Percentiles rank a stretch among this genome's conserved stretches.
These are phyloP conservation scores for Chaetoceros tenuissimus DNA, from an alignment of 108 stramenopile genomes.

Conservation along the genomic window DNA sequence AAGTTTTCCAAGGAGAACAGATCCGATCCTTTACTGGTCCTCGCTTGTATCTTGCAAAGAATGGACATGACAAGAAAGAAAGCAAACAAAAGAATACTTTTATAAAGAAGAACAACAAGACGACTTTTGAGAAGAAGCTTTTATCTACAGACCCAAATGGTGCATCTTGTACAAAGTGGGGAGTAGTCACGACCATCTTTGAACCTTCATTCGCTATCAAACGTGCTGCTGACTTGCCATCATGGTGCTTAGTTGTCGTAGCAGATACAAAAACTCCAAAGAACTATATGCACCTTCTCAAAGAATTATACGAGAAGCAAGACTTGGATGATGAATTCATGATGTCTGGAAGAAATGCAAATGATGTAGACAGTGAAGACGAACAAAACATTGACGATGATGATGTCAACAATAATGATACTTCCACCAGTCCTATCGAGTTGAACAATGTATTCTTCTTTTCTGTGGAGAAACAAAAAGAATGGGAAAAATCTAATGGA, in stretches of 20 bases:
- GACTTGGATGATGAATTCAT: constrained; percentile 2
- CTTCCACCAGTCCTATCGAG: no score
- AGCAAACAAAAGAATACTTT: no score
- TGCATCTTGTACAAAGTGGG: no score
- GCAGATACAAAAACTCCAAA: constrained; percentile 33
- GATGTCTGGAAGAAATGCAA: neutral
- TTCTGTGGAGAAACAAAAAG: constrained; percentile 6
- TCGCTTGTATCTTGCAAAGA: no score
- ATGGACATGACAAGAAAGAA: no score
- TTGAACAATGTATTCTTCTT: constrained; percentile 8
- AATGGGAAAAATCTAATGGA: no score
- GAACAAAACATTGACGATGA: neutral
- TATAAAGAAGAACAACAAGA: no score
- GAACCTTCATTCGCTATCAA: constrained; percentile 25
- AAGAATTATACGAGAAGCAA: neutral
- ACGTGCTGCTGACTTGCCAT: constrained; percentile 3
- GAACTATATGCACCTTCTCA: neutral
- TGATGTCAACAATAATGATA: neutral
- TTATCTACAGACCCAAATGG: no score
- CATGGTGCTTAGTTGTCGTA: constrained; percentile 52
- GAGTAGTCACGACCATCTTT: constrained; percentile 49
- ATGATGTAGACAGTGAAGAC: neutral
- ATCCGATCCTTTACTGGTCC: no score
- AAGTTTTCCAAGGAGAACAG: no score
- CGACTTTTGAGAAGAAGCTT: no score